Evolutionary conservation across 2,329 filamentous ascomycete species (phyloP), one percentile per base, ranked within the genome.

Genomic region (Monosporascus sp.): DNA sequence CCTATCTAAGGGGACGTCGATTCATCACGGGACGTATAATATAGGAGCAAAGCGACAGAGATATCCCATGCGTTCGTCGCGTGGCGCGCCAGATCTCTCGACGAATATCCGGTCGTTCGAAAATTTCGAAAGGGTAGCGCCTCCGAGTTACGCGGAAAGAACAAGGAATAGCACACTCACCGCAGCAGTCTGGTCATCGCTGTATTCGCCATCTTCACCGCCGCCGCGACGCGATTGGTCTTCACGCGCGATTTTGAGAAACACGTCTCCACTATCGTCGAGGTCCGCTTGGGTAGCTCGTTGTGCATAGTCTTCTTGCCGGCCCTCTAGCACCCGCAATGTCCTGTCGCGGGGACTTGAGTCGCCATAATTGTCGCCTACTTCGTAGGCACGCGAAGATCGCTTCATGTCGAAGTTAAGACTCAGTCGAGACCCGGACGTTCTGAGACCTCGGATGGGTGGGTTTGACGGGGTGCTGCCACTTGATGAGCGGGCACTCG

Each of bases 211-310:
- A 43, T 67, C 69, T 7, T 70, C 68, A 44, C 74, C 71, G 8
- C 62, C 56, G 18, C 64, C 61, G 49, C 72, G 74, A 48, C 70
- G 73, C 17, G 66, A 62, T 15, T 74, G 59, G 56, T 83, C 80
- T 54, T 84, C 79, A 11, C 77, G 72, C 14, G 81, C 81, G 55
- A 85, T 84, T 51, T 73, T 78, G 55, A 85, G 74, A 58, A 84
- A 85, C 41, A 84, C 70, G 57, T 85, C 81, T 40, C 78, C 79
- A 3, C 75, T 79, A 58, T 82, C 81, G 51, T 84, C 81, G 43
- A 68, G 70, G 49, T 78, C 74, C 14, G 62, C 65, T 46, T 62
- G 69, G 57, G 61, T 68, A 59, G 58, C 68, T 26, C 72, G 71
- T 48, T 65, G 60, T 48, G 61, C 60, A 37, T 73, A 72, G 48